Evolutionary conservation across 768 basidiomycete species (phyloP), one percentile per base, ranked within the genome.

Genomic region (Tremella yokohamensis): DNA sequence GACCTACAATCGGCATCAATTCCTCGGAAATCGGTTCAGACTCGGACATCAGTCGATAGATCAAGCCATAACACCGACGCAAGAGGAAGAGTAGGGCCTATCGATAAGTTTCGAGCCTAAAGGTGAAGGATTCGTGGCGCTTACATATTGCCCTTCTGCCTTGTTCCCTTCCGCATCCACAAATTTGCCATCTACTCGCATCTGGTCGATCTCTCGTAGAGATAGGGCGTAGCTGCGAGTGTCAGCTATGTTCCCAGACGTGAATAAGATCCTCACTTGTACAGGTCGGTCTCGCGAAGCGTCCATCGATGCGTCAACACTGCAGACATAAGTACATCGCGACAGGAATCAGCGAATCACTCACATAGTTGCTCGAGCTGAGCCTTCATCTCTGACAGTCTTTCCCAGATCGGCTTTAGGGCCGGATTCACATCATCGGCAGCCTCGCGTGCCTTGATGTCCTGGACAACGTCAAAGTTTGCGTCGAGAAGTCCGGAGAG

Each of bases 1-100:
- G 20, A 72, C 84, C 55, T 76, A 93, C 93, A 39, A 96, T 83
- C 4, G 93, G 93, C 89, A 97, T 98, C 15, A 99, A 79, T 76
- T 98, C 96, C 77, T 99, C 96, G 0, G 91, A 94, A 1, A 99
- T 92, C 0, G 96, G 96, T 78, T 97, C 94, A 62, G 89, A 90
- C 18, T 91, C 91, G 22, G 91, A 92, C 61, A 99, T 83, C 49
- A 99, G 77, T 25, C 87, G 83, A 76, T 97, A 98, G 66, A 96
- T 93, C 52, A 97, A 82, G 61, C 94, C 94, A 75, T 98, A 93
- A 80, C 96, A 99, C 73, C 94, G 84, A 67, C 94, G 81, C 53
- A 99, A 81, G 38, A 97, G 83, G 75, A 96, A 99, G 20, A 99
- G 81, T 45, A 98, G 79, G 20, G 93, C 91, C 93, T 97, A 60